A percentile compares a stretch with the other conserved stretches of the same genome.
These are phyloP conservation scores for Verticillium tricorpus DNA, from an alignment of 2,329 filamentous ascomycete genomes.

Conservation along the genomic window DNA sequence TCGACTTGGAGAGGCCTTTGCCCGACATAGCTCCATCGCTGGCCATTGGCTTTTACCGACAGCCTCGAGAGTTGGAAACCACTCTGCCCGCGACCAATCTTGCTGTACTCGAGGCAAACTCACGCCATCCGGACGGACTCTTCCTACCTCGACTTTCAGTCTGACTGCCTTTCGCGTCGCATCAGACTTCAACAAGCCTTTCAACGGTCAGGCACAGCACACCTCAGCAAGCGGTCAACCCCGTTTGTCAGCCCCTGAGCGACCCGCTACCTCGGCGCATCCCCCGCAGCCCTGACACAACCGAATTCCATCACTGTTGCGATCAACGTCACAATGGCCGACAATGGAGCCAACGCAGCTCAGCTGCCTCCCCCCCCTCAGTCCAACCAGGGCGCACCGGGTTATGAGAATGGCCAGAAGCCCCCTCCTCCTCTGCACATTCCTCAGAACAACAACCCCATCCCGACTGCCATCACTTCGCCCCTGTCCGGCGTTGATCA, in stretches of 20 bases:
- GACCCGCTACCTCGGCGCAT: neutral
- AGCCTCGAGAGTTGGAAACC: neutral
- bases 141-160: no score
- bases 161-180: no score
- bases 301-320: neutral
- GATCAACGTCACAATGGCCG: constrained; percentile 59
- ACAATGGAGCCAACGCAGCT: constrained; percentile 58
- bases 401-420: constrained; percentile 71
- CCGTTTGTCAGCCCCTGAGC: neutral
- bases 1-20: neutral
- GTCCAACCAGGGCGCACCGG: constrained; percentile 65
- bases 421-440: constrained; percentile 89
- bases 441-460: constrained; percentile 92
- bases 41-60: neutral
- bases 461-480: constrained; percentile 87
- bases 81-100: neutral
- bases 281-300: constrained; percentile 18
- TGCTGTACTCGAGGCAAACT: neutral
- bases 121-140: neutral
- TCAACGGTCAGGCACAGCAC: no score
- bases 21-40: no score
- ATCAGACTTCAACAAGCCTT: no score
- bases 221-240: no score
- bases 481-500: constrained; percentile 67
- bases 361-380: constrained; percentile 69